Percentiles rank a stretch among this genome's conserved stretches.
phyloP scores from a whole-genome alignment of 2,329 filamentous ascomycete species.

The Biscogniauxia mediterranea region DNA sequence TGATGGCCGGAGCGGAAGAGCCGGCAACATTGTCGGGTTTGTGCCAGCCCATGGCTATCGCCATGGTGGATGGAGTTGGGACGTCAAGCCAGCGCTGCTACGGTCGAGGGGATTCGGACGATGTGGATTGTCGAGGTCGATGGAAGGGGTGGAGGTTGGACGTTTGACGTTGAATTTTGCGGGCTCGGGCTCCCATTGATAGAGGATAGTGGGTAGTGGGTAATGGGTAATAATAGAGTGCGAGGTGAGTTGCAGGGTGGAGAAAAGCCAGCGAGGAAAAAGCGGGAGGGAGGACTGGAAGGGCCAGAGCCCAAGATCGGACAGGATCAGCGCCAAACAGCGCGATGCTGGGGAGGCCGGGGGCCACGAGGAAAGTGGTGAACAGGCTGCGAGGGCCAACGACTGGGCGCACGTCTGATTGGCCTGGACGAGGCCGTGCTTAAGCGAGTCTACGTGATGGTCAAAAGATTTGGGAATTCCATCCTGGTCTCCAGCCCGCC shows the following conservation, averaged over 20 bases:
- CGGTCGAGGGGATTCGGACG: slow-evolving; percentile 17
- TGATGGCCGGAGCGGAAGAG: slow-evolving; percentile 68
- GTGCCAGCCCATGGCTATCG: slow-evolving; percentile 67
- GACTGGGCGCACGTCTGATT: slow-evolving; percentile 16
- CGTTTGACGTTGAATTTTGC: slow-evolving; percentile 24
- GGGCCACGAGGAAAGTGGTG: slow-evolving; percentile 17
- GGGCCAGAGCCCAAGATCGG: slow-evolving; percentile 3
- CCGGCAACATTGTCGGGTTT: slow-evolving; percentile 75
- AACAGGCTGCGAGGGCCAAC: neutral
- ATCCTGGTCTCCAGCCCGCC: slow-evolving; percentile 7
- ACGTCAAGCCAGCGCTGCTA: slow-evolving; percentile 48
- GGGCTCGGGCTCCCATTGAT: slow-evolving; percentile 32
- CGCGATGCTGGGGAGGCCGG: slow-evolving; percentile 15
- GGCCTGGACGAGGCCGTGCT: slow-evolving; percentile 20
- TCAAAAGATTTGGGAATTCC: neutral
- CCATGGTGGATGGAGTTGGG: slow-evolving; percentile 53
- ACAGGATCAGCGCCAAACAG: slow-evolving; percentile 18
- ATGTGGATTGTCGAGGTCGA: slow-evolving; percentile 11
- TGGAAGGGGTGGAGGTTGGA: slow-evolving; percentile 22
- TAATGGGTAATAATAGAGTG: slow-evolving; percentile 26
- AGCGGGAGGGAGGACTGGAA: slow-evolving; percentile 19
- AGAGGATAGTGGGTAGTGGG: slow-evolving; percentile 21
- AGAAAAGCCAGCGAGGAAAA: slow-evolving; percentile 26
- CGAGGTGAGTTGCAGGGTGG: slow-evolving; percentile 27
- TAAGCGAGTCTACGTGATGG: slow-evolving; percentile 26